A percentile compares a stretch with the other conserved stretches of the same genome.
Conservation (phyloP, 1,284 basidiomycete species). For the Somion occarium region DNA sequence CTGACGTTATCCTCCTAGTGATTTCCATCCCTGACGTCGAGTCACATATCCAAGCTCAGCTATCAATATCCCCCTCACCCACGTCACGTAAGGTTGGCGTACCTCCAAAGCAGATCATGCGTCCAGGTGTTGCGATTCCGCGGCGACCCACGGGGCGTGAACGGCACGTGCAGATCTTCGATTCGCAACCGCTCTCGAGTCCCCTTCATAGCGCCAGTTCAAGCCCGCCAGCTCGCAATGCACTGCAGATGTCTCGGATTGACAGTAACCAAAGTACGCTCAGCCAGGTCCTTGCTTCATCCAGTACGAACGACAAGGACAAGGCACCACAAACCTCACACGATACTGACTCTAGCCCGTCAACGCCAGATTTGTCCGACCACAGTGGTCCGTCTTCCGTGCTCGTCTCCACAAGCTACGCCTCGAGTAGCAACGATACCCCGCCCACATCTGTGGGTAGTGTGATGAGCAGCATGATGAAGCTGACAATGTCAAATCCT, state of each 20-base stretch:
- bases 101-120: slow-evolving; percentile 49
- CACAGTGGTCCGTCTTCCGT: slow-evolving; percentile 21
- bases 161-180: slow-evolving; percentile 71
- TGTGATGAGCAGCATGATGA: slow-evolving; percentile 20
- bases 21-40: slow-evolving; percentile 76
- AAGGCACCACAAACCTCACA: background rate
- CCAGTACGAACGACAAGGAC: background rate
- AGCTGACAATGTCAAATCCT: slow-evolving; percentile 19
- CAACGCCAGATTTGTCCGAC: slow-evolving; percentile 20
- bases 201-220: slow-evolving; percentile 42
- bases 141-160: slow-evolving; percentile 42
- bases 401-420: slow-evolving; percentile 22
- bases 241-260: slow-evolving; percentile 30
- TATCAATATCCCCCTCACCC: slow-evolving; percentile 60
- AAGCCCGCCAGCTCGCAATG: slow-evolving; percentile 28
- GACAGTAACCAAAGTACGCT: slow-evolving; percentile 21
- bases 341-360: background rate
- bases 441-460: slow-evolving; percentile 31
- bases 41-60: slow-evolving; percentile 61
- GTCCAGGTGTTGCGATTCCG: slow-evolving; percentile 56
- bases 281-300: background rate
- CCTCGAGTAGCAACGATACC: slow-evolving; percentile 22
- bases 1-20: slow-evolving; percentile 37
- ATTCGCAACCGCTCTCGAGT: slow-evolving; percentile 64
- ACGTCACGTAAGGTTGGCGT: slow-evolving; percentile 68